phyloP scores from a whole-genome alignment of 2,329 filamentous ascomycete genomes.

The Monascus ruber region DNA sequence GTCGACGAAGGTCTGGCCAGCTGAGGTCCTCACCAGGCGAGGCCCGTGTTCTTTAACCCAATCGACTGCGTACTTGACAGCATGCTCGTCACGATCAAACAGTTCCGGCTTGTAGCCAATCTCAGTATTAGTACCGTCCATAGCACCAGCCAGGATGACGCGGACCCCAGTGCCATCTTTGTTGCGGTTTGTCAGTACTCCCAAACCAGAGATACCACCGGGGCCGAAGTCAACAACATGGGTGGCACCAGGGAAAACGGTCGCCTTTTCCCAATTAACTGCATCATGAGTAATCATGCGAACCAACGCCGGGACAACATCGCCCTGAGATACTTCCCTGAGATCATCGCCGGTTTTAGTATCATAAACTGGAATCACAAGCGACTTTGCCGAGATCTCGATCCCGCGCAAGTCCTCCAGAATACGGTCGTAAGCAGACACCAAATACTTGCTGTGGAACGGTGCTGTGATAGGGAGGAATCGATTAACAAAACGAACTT shows the following conservation, averaged over 20 bases:
- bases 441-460: conserved; percentile 93
- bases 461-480: conserved; percentile 96
- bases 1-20: conserved; percentile 82
- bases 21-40: conserved; percentile 78
- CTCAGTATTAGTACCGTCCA: conserved; percentile 79
- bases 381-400: conserved; percentile 57
- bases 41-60: conserved; percentile 98
- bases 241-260: conserved; percentile 77
- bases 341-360: conserved; percentile 83
- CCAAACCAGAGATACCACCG: conserved; percentile 90
- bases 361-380: conserved; percentile 80
- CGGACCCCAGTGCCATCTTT: conserved; percentile 97
- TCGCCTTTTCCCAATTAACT: conserved; percentile 94
- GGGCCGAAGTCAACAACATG: conserved; percentile 96
- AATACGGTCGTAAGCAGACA: conserved; percentile 69
- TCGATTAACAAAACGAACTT: conserved; percentile 90
- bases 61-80: conserved; percentile 87
- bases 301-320: conserved; percentile 75
- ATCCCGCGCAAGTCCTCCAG: conserved; percentile 79
- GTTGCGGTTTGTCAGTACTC: conserved; percentile 93
- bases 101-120: conserved; percentile 97
- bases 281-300: conserved; percentile 90
- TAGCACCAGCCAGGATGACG: conserved; percentile 86
- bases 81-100: conserved; percentile 91
- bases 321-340: conserved; percentile 55